Percentiles rank a stretch among this genome's conserved stretches.
These are phyloP conservation scores for Quercus variabilis DNA, from an alignment of 306 rosid genomes.

Conservation along the genomic window DNA sequence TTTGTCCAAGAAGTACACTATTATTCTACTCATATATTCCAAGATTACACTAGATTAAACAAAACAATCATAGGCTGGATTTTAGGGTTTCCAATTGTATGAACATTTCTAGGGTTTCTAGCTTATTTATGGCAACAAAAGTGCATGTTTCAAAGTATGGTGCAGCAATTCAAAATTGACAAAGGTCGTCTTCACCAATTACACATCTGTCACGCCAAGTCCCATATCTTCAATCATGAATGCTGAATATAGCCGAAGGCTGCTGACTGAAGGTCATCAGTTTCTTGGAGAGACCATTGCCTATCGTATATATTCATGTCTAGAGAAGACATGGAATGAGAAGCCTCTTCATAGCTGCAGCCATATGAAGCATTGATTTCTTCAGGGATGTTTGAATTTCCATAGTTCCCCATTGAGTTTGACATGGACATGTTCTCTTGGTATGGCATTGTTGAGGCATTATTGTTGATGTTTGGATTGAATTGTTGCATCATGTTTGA, in stretches of 20 bases:
- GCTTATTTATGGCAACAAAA: constrained; percentile 41
- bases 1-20: constrained; percentile 28
- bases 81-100: constrained; percentile 34
- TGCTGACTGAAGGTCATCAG: constrained; percentile 62
- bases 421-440: constrained; percentile 35
- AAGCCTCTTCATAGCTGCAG: constrained; percentile 60
- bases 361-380: constrained; percentile 54
- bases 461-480: constrained; percentile 33
- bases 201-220: constrained; percentile 4
- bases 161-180: constrained; percentile 39
- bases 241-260: constrained; percentile 59
- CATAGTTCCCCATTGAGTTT: constrained; percentile 48
- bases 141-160: constrained; percentile 37
- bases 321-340: constrained; percentile 51
- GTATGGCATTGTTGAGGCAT: constrained; percentile 28
- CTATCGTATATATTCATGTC: constrained; percentile 46
- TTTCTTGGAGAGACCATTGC: constrained; percentile 53
- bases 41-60: constrained; percentile 32
- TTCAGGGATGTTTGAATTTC: constrained; percentile 42
- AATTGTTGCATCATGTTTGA: constrained; percentile 37
- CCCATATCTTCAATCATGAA: constrained; percentile 14
- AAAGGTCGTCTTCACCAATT: constrained; percentile 30
- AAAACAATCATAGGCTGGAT: constrained; percentile 28
- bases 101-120: constrained; percentile 58
- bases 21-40: constrained; percentile 26